Percentiles rank a stretch among this genome's conserved stretches.
These are phyloP conservation scores for Monilinia vaccinii-corymbosi DNA, from an alignment of 2,329 filamentous ascomycete genomes.

Conservation along the genomic window DNA sequence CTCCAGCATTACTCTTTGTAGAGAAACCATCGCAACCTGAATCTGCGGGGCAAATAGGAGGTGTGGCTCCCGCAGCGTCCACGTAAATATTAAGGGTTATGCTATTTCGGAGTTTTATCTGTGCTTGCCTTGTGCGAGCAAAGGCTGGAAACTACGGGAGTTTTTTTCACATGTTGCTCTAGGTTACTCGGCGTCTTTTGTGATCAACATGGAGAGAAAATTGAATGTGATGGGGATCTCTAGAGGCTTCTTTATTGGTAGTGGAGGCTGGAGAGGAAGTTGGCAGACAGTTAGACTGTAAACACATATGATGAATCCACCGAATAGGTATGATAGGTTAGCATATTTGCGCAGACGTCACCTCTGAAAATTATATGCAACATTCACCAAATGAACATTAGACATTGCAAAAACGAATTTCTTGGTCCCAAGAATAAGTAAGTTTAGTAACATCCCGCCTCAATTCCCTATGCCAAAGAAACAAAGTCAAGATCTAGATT, in stretches of 20 bases:
- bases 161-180: background rate
- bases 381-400: background rate
- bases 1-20: conserved; percentile 4
- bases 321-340: background rate
- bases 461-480: too few relatives aligned
- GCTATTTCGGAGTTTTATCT: background rate
- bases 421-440: background rate
- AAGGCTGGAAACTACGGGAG: background rate
- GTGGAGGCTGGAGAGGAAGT: background rate
- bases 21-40: background rate
- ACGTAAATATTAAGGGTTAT: conserved; percentile 2
- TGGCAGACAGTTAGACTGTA: background rate
- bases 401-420: background rate
- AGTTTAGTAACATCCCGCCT: background rate
- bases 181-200: conserved; percentile 3
- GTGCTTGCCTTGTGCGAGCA: background rate
- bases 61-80: background rate
- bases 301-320: background rate
- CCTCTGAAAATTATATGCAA: background rate
- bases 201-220: background rate
- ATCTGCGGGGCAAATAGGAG: background rate
- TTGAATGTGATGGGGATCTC: background rate
- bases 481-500: background rate
- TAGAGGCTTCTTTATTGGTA: background rate
- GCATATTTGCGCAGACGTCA: background rate